Evolutionary conservation across 768 basidiomycete species (phyloP), one percentile per base, ranked within the genome.

Genomic region (Amanita exitialis): DNA sequence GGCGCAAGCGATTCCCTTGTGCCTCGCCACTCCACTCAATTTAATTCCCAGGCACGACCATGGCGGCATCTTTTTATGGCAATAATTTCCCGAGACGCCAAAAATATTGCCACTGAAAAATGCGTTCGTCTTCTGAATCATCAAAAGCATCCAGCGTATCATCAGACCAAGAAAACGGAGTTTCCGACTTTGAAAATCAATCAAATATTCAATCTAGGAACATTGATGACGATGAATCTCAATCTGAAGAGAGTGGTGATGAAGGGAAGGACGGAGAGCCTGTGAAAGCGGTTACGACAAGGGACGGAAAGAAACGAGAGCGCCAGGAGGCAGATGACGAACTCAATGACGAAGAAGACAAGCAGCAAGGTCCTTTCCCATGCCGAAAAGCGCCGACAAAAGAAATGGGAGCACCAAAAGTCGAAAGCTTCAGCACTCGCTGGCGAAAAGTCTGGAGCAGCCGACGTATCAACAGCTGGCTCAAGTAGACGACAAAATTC

Each of bases 401-500:
- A 80, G 66, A 81, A 69, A 51, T 64, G 61, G 32, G 69, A 67
- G 36, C n/a, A n/a, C 36, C 66, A 66, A 51, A 59, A 68, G 43
- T 41, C n/a, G n/a, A n/a, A n/a, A 35, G 49, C 59, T 20, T 58
- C 69, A 41, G 57, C 54, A 39, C 51, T 60, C 16, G 51, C 66
- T 12, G 54, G 57, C 44, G 78, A 79, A 64, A 80, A 75, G 27
- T 62, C 25, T 20, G 18, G 6, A 34, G 35, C 67, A 48, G 57
- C 60, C 23, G 51, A 58, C n/a, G 57, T 57, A 61, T n/a, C n/a
- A n/a, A n/a, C n/a, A n/a, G n/a, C n/a, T n/a, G n/a, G n/a, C n/a
- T 56, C 51, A 57, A 62, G 63, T 12, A 83, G 82, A 64, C 79
- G 86, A 21, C 80, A 89, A 65, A 82, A 94, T 63, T 94, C 90